Evolutionary conservation across 23 red algal genomes (phyloP).

Genomic region (Gracilaria caudata): DNA sequence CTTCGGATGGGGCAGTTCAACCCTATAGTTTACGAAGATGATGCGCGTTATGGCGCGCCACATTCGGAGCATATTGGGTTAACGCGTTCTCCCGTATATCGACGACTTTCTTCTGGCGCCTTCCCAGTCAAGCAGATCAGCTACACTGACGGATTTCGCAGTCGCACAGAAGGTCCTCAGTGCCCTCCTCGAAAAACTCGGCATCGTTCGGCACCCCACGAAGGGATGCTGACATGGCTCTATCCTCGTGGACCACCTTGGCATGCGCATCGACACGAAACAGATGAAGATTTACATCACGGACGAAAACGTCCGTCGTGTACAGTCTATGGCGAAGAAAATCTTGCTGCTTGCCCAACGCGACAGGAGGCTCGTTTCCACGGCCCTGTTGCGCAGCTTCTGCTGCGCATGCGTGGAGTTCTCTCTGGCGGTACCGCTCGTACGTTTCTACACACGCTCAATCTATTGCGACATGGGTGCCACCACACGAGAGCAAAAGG

Average conservation of each 20-base stretch:
- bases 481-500: not conserved
- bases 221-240: conserved; percentile 16
- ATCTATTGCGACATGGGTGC: conserved; percentile 17
- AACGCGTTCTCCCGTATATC: conserved; percentile 22
- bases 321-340: not conserved
- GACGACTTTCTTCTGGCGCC: conserved; percentile 25
- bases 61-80: not conserved
- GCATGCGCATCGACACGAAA: conserved; percentile 8
- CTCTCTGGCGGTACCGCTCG: conserved; percentile 2
- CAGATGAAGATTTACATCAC: conserved; percentile 3
- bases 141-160: not conserved
- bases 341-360: not conserved
- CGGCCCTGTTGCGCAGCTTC: not conserved
- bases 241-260: conserved; percentile 4
- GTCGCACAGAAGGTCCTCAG: not conserved
- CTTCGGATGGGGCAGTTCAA: conserved; percentile 31
- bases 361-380: not conserved
- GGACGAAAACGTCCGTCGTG: not conserved
- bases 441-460: conserved; percentile 15
- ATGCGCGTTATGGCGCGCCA: conserved; percentile 6
- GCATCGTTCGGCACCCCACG: not conserved
- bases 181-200: not conserved
- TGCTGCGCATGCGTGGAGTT: conserved; percentile 5
- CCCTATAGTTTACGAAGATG: conserved; percentile 12
- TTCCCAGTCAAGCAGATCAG: not conserved